Conservation (phyloP, 768 basidiomycete species). For the Tulasnella sp. region DNA sequence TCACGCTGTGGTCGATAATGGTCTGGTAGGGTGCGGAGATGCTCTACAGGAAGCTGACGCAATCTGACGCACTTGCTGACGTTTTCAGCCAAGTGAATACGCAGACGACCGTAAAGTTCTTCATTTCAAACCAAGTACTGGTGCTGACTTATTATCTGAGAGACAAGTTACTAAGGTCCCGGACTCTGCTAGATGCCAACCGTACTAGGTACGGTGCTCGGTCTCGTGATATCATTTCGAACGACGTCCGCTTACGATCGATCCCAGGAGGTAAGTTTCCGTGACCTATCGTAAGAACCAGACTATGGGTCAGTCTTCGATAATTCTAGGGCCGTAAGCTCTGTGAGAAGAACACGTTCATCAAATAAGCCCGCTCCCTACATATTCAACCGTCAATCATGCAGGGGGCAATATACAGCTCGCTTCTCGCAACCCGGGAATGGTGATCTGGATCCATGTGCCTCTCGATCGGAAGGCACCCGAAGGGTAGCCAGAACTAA, state of each 20-base stretch:
- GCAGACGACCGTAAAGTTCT: constrained; percentile 32
- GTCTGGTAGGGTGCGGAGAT: constrained; percentile 17
- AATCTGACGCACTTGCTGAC: constrained; percentile 36
- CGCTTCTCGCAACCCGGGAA: constrained; percentile 10
- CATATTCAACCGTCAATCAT: not conserved
- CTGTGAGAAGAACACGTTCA: not conserved
- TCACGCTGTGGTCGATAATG: constrained; percentile 48
- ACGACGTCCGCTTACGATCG: constrained; percentile 62
- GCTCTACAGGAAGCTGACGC: too few species aligned
- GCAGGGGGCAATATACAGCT: not conserved
- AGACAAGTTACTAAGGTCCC: too few species aligned
- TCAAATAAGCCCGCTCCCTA: not conserved
- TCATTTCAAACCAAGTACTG: constrained; percentile 33
- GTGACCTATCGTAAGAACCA: not conserved
- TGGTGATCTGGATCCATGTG: constrained; percentile 16
- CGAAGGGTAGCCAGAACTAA: not conserved
- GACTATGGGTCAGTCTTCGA: not conserved
- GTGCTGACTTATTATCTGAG: too few species aligned
- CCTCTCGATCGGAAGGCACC: constrained; percentile 6
- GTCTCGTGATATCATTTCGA: constrained; percentile 45
- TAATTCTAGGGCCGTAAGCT: not conserved
- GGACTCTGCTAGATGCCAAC: constrained; percentile 36
- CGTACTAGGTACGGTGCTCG: constrained; percentile 55
- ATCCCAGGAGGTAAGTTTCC: constrained; percentile 24
- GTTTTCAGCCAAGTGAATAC: constrained; percentile 34